phyloP scores from a whole-genome alignment of 1,139 yeast species.

The Candida freyschussii region DNA sequence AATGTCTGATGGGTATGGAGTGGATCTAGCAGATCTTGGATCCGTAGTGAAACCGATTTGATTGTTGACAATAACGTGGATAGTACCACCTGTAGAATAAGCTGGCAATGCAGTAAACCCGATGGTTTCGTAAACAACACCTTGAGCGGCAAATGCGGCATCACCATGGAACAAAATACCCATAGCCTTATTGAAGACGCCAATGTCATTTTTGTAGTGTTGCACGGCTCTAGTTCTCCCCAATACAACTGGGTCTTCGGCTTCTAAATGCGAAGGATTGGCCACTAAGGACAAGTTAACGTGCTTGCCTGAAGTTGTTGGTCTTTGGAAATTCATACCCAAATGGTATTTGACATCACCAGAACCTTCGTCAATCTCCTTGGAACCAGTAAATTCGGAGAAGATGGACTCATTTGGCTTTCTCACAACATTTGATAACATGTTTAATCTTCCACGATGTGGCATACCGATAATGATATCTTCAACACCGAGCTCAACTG shows the following conservation, averaged over 20 bases:
- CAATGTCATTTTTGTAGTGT: constrained; percentile 84
- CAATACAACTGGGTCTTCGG: constrained; percentile 97
- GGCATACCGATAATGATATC: constrained; percentile 99
- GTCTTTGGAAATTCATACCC: constrained; percentile 99
- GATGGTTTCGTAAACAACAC: constrained; percentile 98
- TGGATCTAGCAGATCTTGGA: constrained; percentile 95
- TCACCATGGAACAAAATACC: constrained; percentile 96
- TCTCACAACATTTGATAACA: constrained; percentile 96
- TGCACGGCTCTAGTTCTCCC: constrained; percentile 98
- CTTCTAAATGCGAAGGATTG: constrained; percentile 97
- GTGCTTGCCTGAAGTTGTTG: constrained; percentile 96
- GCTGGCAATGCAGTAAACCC: constrained; percentile 92
- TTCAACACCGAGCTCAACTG: constrained; percentile 91
- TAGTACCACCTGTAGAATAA: constrained; percentile 97
- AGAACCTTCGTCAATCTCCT: constrained; percentile 83
- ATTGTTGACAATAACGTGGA: constrained; percentile 92
- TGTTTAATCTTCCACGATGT: constrained; percentile 97
- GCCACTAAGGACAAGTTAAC: constrained; percentile 95
- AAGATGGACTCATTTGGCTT: constrained; percentile 97
- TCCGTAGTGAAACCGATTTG: constrained; percentile 99
- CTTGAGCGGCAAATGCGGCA: constrained; percentile 98
- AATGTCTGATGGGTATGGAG: constrained; percentile 96
- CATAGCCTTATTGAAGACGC: constrained; percentile 80
- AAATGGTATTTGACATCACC: constrained; percentile 99
- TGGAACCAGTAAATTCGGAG: constrained; percentile 91